phyloP scores from a whole-genome alignment of 2,329 filamentous ascomycete species.

The Aspergillus clavatus region DNA sequence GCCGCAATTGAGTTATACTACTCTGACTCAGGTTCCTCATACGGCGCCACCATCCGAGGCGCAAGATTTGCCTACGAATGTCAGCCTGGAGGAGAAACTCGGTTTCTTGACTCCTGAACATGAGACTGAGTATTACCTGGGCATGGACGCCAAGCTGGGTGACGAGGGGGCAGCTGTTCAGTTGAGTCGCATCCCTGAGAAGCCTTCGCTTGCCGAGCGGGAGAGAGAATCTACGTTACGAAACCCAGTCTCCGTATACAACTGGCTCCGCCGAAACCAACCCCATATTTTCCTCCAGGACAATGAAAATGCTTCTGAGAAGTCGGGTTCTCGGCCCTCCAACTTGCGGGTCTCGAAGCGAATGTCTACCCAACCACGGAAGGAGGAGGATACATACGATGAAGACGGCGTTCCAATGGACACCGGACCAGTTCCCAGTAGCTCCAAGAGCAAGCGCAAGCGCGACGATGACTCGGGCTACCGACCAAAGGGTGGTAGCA shows the following conservation, averaged over 20 bases:
- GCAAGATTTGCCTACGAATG: constrained; percentile 13
- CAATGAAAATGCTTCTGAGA: constrained; percentile 49
- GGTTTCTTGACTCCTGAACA: constrained; percentile 43
- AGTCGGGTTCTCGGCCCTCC: constrained; percentile 36
- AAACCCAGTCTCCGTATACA: constrained; percentile 90
- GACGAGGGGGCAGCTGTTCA: constrained; percentile 50
- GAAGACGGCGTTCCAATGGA: constrained; percentile 41
- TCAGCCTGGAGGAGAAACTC: constrained; percentile 29
- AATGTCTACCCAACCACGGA: constrained; percentile 32
- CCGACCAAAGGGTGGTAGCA: constrained; percentile 44
- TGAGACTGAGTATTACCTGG: constrained; percentile 40
- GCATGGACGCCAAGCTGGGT: constrained; percentile 39
- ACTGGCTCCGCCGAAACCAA: constrained; percentile 84
- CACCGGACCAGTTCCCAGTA: constrained; percentile 26
- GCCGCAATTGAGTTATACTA: constrained; percentile 30
- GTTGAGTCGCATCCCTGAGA: constrained; percentile 37
- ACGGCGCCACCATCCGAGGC: constrained; percentile 16
- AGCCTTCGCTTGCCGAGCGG: constrained; percentile 45
- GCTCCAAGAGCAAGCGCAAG: constrained; percentile 43
- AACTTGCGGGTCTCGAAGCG: constrained; percentile 41
- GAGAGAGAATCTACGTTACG: constrained; percentile 56
- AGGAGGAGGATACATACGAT: constrained; percentile 41
- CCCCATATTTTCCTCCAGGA: constrained; percentile 82
- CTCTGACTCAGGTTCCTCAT: constrained; percentile 31
- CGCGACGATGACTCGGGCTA: constrained; percentile 46